A percentile compares a stretch with the other conserved stretches of the same genome.
These are phyloP conservation scores for Pachyrhizus erosus DNA, from an alignment of 306 rosid species.

Conservation along the genomic window DNA sequence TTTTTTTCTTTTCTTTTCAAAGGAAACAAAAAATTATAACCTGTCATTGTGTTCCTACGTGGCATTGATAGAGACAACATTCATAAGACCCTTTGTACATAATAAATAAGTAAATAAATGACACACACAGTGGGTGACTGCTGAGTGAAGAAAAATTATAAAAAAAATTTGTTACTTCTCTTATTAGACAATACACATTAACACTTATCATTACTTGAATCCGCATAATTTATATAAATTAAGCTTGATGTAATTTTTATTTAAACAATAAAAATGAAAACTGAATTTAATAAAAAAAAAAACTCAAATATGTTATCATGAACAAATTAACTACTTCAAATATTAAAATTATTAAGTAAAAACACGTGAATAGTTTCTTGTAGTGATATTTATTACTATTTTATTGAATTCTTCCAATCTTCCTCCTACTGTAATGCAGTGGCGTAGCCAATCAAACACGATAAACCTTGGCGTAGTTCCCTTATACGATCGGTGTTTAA, in stretches of 20 bases:
- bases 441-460: neutral
- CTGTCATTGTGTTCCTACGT: constrained; percentile 39
- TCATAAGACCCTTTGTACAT: neutral
- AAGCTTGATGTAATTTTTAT: neutral
- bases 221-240: neutral
- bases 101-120: neutral
- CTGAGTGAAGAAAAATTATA: neutral
- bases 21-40: neutral
- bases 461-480: neutral
- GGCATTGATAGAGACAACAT: neutral
- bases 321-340: neutral
- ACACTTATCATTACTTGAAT: neutral
- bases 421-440: neutral
- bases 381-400: neutral
- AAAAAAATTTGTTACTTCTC: neutral
- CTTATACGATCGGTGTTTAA: neutral
- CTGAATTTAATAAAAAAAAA: neutral
- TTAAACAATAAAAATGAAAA: neutral
- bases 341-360: neutral
- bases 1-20: neutral
- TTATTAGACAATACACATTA: neutral
- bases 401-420: neutral
- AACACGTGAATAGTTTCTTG: neutral
- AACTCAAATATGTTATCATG: neutral
- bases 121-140: neutral